Conservation (phyloP, 169 alveolate genomes). For the Cryptosporidium xiaoi region DNA sequence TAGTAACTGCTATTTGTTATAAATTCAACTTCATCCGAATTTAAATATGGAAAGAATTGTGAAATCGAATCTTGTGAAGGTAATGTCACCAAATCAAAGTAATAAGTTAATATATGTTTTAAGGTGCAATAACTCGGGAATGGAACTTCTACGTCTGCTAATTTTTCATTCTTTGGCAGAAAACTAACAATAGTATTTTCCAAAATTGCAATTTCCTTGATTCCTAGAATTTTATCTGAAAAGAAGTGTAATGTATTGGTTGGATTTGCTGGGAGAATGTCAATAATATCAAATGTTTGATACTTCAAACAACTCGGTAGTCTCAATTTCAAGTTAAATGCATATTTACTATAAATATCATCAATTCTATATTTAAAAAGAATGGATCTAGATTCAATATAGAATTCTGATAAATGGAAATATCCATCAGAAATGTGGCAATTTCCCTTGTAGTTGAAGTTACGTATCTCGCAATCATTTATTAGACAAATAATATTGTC, state of each 20-base stretch:
- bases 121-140: constrained; percentile 22
- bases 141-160: constrained; percentile 17
- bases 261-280: constrained; percentile 56
- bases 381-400: background rate
- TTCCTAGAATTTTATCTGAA: constrained; percentile 31
- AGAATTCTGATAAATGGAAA: constrained; percentile 16
- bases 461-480: background rate
- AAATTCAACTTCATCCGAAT: background rate
- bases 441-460: constrained; percentile 1
- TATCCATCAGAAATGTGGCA: constrained; percentile 47
- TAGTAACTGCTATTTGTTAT: constrained; percentile 8
- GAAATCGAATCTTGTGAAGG: constrained; percentile 15
- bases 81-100: constrained; percentile 35
- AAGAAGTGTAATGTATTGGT: constrained; percentile 1
- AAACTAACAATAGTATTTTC: constrained; percentile 3
- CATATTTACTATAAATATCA: background rate
- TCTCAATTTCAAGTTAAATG: constrained; percentile 14
- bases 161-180: background rate
- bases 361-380: constrained; percentile 13
- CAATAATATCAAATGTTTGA: constrained; percentile 42
- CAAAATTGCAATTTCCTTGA: background rate
- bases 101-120: constrained; percentile 18
- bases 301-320: background rate
- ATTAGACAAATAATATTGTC: background rate
- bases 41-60: constrained; percentile 67